Percentiles rank a stretch among this genome's conserved stretches.
These are phyloP conservation scores for Sisymbrium irio DNA, from an alignment of 345 rosid species.

Conservation along the genomic window DNA sequence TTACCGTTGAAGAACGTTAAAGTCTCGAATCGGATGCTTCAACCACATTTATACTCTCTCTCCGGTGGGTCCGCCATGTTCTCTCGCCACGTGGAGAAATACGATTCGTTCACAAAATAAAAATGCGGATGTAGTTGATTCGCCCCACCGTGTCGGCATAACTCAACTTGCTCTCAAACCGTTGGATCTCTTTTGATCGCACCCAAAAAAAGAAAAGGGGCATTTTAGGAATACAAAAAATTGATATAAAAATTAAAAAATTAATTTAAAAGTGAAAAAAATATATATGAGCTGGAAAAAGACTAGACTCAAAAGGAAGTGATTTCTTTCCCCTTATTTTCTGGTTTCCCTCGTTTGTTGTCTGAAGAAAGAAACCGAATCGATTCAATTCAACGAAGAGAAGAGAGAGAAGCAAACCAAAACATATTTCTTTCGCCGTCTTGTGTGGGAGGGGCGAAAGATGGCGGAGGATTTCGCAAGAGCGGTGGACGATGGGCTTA, in stretches of 20 bases:
- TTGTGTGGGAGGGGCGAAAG: not conserved
- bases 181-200: conserved; percentile 24
- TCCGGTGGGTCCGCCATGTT: not conserved
- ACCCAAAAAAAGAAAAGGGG: not conserved
- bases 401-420: not conserved
- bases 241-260: not conserved
- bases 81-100: not conserved
- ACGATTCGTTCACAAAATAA: not conserved
- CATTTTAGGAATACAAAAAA: not conserved
- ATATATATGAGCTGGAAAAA: conserved; percentile 25
- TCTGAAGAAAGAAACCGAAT: conserved; percentile 10
- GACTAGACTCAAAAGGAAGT: conserved; percentile 28
- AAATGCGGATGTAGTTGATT: not conserved
- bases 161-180: not conserved
- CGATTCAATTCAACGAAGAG: conserved; percentile 16
- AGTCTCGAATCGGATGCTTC: conserved; percentile 23
- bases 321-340: conserved; percentile 9
- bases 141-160: conserved; percentile 22
- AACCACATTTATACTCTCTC: not conserved
- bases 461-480: conserved; percentile 78
- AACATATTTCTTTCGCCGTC: conserved; percentile 25
- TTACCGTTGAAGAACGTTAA: conserved; percentile 33
- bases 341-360: not conserved
- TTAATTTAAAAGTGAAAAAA: too few relatives aligned
- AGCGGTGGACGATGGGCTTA: conserved; percentile 83